Evolutionary conservation across 345 rosid species (phyloP).

Genomic region (Syzygium aromaticum): DNA sequence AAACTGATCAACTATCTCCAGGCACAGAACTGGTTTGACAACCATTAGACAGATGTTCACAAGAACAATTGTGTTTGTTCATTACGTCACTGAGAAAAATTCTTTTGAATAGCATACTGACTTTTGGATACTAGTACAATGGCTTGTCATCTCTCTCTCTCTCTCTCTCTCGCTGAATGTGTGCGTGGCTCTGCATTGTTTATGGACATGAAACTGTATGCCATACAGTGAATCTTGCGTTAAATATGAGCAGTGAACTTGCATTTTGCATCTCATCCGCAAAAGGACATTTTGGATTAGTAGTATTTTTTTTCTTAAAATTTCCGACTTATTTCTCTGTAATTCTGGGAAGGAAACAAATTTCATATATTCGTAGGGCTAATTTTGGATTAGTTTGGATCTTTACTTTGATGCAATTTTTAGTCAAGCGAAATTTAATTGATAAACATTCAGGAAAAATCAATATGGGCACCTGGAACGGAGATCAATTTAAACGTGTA

Average conservation of each 20-base stretch:
- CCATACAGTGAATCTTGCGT: background rate
- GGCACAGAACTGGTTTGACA: background rate
- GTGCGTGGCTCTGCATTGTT: background rate
- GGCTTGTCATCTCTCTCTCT: background rate
- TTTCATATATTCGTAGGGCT: rapidly evolving
- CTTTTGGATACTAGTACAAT: background rate
- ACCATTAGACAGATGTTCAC: background rate
- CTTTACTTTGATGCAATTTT: background rate
- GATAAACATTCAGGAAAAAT: background rate
- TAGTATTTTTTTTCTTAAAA: no score
- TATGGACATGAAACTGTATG: background rate
- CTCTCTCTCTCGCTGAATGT: background rate
- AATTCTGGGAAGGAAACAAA: background rate
- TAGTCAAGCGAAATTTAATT: background rate
- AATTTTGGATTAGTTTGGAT: background rate
- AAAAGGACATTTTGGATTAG: background rate
- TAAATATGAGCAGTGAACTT: background rate
- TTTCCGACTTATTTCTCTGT: rapidly evolving
- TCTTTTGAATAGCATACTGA: background rate
- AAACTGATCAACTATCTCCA: background rate
- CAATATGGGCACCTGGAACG: background rate
- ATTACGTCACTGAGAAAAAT: background rate
- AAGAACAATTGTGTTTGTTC: background rate
- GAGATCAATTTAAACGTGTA: background rate
- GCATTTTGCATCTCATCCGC: background rate